These are phyloP conservation scores for Calycina marina DNA, from an alignment of 2,329 filamentous ascomycete genomes.

Conservation along the genomic window DNA sequence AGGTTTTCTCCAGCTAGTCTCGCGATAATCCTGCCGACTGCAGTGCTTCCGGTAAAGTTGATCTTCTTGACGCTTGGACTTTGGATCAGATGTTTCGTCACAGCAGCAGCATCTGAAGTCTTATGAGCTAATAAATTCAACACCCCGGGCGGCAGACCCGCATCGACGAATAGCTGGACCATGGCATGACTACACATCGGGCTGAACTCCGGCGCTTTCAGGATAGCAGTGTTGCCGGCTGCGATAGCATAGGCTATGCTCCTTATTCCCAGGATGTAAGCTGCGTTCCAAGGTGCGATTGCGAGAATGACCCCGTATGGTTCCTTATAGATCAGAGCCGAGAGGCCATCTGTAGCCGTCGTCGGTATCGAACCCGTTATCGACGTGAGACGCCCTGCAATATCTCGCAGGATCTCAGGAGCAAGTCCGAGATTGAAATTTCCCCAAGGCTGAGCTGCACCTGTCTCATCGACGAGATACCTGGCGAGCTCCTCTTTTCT, in stretches of 20 bases:
- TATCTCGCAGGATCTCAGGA: constrained; percentile 27
- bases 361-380: constrained; percentile 25
- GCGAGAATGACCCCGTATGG: constrained; percentile 67
- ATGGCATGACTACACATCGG: constrained; percentile 51
- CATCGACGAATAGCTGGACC: constrained; percentile 50
- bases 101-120: constrained; percentile 47
- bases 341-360: constrained; percentile 30
- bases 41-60: constrained; percentile 73
- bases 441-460: constrained; percentile 23
- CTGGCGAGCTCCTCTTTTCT: constrained; percentile 35
- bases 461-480: constrained; percentile 42
- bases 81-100: constrained; percentile 55
- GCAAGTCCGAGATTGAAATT: constrained; percentile 27
- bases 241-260: constrained; percentile 52
- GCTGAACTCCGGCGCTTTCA: constrained; percentile 57
- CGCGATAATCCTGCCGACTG: constrained; percentile 59
- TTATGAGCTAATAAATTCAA: constrained; percentile 58
- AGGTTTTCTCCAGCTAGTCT: constrained; percentile 54
- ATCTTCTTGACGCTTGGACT: constrained; percentile 59
- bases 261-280: constrained; percentile 38
- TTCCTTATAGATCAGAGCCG: constrained; percentile 55
- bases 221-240: constrained; percentile 59
- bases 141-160: constrained; percentile 61
- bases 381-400: constrained; percentile 27
- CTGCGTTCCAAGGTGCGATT: constrained; percentile 66